phyloP scores from a whole-genome alignment of 176 grass and related monocot genomes.

The Neostapfia colusana region DNA sequence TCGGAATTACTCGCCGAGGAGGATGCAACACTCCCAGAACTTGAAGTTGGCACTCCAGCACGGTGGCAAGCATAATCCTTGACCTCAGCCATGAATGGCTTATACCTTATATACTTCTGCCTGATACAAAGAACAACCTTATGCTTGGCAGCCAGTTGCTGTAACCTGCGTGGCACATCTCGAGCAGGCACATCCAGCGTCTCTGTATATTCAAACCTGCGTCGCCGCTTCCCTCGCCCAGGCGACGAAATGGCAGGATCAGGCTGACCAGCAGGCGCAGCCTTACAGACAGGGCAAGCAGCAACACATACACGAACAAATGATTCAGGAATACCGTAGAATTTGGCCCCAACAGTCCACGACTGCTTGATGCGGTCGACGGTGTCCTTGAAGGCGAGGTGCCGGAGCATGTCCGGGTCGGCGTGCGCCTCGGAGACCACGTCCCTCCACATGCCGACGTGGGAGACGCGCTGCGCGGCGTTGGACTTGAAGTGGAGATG shows the following conservation, averaged over 20 bases:
- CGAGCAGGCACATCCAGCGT: constrained; percentile 83
- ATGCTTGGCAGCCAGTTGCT: constrained; percentile 93
- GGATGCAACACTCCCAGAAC: constrained; percentile 31
- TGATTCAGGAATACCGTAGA: constrained; percentile 95
- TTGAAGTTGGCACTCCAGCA: constrained; percentile 80
- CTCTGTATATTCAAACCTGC: constrained; percentile 94
- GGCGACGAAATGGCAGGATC: constrained; percentile 47
- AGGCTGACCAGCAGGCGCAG: constrained; percentile 52
- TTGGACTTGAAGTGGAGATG: constrained; percentile 95
- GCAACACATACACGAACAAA: constrained; percentile 82
- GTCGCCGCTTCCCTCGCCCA: constrained; percentile 64
- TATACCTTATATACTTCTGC: constrained; percentile 98
- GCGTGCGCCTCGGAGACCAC: constrained; percentile 74
- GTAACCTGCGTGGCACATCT: constrained; percentile 79
- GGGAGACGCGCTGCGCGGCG: constrained; percentile 70
- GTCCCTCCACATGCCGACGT: constrained; percentile 84
- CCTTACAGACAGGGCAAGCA: constrained; percentile 75
- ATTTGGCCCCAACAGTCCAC: constrained; percentile 93
- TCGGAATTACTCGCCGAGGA: constrained; percentile 43
- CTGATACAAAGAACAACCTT: constrained; percentile 98
- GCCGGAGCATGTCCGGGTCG: constrained; percentile 82
- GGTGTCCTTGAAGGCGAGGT: constrained; percentile 93
- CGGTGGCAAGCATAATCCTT: constrained; percentile 98
- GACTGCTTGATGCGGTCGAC: constrained; percentile 94
- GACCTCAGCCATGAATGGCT: constrained; percentile 97